Conservation (phyloP, 2,329 filamentous ascomycete genomes). For the Fusarium gaditjirri region DNA sequence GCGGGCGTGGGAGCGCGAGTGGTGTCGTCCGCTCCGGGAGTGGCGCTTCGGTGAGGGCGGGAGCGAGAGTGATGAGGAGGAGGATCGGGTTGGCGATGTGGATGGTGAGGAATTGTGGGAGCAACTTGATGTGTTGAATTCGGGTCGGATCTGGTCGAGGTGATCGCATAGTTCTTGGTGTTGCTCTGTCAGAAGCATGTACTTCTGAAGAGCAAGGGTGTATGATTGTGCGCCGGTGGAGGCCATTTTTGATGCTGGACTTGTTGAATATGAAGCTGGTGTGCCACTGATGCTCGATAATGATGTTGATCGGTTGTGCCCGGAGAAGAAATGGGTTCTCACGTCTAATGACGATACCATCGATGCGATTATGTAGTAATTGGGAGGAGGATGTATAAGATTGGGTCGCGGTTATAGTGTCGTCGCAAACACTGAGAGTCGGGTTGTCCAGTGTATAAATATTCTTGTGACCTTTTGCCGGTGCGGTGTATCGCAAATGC, state of each 20-base stretch:
- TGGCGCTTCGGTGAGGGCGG: constrained; percentile 58
- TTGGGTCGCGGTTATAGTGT: constrained; percentile 11
- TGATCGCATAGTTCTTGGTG: constrained; percentile 64
- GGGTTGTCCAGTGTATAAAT: not conserved
- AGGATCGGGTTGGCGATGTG: constrained; percentile 68
- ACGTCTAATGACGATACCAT: constrained; percentile 50
- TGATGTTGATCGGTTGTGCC: constrained; percentile 41
- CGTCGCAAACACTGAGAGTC: constrained; percentile 18
- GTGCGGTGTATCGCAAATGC: constrained; percentile 16
- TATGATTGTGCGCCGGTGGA: constrained; percentile 47
- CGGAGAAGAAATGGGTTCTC: constrained; percentile 42
- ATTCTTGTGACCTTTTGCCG: constrained; percentile 13
- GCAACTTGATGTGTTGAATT: constrained; percentile 47
- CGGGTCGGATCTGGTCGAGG: constrained; percentile 62
- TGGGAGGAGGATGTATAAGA: constrained; percentile 1
- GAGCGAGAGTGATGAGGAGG: constrained; percentile 60
- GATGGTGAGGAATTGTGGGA: constrained; percentile 62
- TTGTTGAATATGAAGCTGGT: constrained; percentile 2
- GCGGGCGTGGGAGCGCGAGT: constrained; percentile 44
- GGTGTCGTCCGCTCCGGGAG: constrained; percentile 48
- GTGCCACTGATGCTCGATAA: constrained; percentile 23
- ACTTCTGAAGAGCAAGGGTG: constrained; percentile 63
- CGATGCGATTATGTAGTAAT: constrained; percentile 38
- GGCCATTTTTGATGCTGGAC: constrained; percentile 44
- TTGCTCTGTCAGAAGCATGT: constrained; percentile 64